Evolutionary conservation across 169 alveolate species (phyloP), one percentile per base, ranked within the genome.

Genomic region (Plasmodium gonderi): DNA sequence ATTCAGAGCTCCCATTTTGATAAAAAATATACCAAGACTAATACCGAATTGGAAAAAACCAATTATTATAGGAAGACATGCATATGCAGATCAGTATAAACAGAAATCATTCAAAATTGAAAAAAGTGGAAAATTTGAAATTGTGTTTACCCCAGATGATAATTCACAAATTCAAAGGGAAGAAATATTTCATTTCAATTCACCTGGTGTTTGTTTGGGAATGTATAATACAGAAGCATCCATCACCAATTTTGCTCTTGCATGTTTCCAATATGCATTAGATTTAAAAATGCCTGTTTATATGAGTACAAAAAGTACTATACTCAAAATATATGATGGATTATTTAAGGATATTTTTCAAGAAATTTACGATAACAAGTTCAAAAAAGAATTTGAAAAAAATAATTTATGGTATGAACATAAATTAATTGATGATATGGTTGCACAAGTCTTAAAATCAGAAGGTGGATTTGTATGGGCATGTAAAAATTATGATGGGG

Each of bases 401-500:
- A 90, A 94, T 81, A 98, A 98, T 54, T 78, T 98, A 26, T 95
- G 96, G 95, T 97, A 98, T 92, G 99, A 98, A 94, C 99, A 98
- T 95, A 97, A 99, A 92, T 97, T 98, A 36, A 98, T 98, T 68
- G 99, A 98, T 92, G 99, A 98, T 87, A 98, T 98, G 99, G 99
- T 98, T 26, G 99, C 99, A 49, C 97, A 96, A 80, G 97, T 98
- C 47, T 90, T 98, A 65, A 98, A 98, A 96, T 92, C 98, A 14
- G 96, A 95, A 17, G 99, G 99, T 31, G 99, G 99, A 42, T 98
- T 98, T 94, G 98, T 98, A 38, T 98, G 99, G 99, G 99, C 99
- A n/a, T 98, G 99, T 96, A 98, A 98, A 96, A 98, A 98, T 96
- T 98, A 98, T 92, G 99, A 98, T 91, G 99, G 99, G 26, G 99